Conservation (phyloP, 2,329 filamentous ascomycete genomes). For the Fusarium metavorans region DNA sequence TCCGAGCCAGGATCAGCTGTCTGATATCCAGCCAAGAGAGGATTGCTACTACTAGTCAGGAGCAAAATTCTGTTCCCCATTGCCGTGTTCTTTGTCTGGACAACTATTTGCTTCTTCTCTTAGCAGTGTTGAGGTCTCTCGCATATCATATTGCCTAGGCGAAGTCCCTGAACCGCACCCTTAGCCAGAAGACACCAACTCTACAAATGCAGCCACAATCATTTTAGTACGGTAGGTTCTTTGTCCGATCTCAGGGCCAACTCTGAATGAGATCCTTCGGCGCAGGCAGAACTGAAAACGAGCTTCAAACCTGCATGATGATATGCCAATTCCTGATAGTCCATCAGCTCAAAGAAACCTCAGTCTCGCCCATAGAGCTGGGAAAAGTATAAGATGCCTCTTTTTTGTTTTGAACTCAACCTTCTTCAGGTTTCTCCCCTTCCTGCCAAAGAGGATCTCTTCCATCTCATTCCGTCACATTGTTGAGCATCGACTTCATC, state of each 20-base stretch:
- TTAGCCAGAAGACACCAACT: not conserved
- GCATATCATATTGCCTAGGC: not conserved
- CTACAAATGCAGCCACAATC: not conserved
- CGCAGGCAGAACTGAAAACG: not conserved
- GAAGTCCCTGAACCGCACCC: not conserved
- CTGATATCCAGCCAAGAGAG: not conserved
- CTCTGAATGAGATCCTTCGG: not conserved
- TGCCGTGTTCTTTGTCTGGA: not conserved
- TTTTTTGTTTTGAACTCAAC: not conserved
- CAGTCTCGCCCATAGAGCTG: not conserved
- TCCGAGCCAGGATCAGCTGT: not conserved
- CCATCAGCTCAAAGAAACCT: not conserved
- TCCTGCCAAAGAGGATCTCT: not conserved
- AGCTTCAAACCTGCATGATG: not conserved
- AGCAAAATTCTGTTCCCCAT: no score
- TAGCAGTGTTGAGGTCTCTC: not conserved
- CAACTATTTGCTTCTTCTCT: no score
- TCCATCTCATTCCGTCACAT: not conserved
- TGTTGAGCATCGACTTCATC: not conserved
- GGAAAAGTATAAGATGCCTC: not conserved
- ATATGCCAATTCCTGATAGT: not conserved
- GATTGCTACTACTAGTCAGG: not conserved
- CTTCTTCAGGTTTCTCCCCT: not conserved
- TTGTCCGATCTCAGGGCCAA: not conserved
- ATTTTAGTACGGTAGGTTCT: not conserved